Percentiles rank a stretch among this genome's conserved stretches.
These are phyloP conservation scores for Wallemia hederae DNA, from an alignment of 1,284 basidiomycete genomes.

Conservation along the genomic window DNA sequence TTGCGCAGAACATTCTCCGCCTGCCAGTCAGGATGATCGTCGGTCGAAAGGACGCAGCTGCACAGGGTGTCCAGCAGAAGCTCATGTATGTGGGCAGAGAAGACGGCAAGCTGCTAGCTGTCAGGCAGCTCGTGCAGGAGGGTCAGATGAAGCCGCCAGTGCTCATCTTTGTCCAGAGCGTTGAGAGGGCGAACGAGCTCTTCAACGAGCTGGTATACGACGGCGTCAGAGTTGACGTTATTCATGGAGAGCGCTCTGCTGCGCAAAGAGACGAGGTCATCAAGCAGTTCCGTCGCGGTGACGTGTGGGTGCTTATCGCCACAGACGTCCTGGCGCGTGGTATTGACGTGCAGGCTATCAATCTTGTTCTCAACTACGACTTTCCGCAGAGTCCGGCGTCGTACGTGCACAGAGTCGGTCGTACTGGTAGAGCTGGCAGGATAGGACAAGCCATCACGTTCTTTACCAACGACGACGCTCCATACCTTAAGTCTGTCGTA, in stretches of 20 bases:
- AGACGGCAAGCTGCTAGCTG: slow-evolving; percentile 62
- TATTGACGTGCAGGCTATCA: slow-evolving; percentile 87
- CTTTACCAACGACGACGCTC: slow-evolving; percentile 77
- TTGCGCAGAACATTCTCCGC: slow-evolving; percentile 53
- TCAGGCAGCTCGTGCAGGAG: slow-evolving; percentile 43
- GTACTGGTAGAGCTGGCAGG: slow-evolving; percentile 74
- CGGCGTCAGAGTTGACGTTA: slow-evolving; percentile 60
- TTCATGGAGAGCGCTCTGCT: slow-evolving; percentile 65
- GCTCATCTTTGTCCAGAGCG: slow-evolving; percentile 75
- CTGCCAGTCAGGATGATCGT: slow-evolving; percentile 69
- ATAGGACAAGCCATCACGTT: slow-evolving; percentile 80
- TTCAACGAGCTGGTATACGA: slow-evolving; percentile 61
- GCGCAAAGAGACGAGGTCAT: slow-evolving; percentile 66
- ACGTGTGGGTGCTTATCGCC: slow-evolving; percentile 71
- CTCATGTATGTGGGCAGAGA: slow-evolving; percentile 79
- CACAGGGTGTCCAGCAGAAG: slow-evolving; percentile 50
- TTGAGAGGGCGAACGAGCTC: slow-evolving; percentile 65
- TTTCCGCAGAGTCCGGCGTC: slow-evolving; percentile 79
- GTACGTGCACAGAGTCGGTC: slow-evolving; percentile 84
- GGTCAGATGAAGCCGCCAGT: slow-evolving; percentile 66
- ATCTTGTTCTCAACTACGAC: slow-evolving; percentile 87
- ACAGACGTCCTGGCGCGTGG: slow-evolving; percentile 90
- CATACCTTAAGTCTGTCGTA: slow-evolving; percentile 72
- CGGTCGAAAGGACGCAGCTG: slow-evolving; percentile 62
- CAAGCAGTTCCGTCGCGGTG: slow-evolving; percentile 51